Evolutionary conservation across 352 stramenopile genomes (phyloP).

Genomic region (Blastocystis sp.): DNA sequence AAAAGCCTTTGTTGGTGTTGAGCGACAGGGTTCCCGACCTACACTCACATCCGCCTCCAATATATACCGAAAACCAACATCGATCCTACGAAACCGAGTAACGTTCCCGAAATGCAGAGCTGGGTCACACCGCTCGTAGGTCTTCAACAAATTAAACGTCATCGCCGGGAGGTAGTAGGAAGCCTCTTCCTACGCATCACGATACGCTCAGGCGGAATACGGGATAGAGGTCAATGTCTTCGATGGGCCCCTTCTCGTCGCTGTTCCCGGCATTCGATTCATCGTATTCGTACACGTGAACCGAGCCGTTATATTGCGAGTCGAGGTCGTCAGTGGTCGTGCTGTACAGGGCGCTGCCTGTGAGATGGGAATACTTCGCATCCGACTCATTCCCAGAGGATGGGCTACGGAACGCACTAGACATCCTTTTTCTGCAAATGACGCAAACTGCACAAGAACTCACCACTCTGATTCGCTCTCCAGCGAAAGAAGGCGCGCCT

Average conservation of each 20-base stretch:
- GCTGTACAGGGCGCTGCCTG: background rate
- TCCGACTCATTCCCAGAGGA: background rate
- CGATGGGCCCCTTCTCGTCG: background rate
- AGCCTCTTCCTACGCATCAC: background rate
- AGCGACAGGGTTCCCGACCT: background rate
- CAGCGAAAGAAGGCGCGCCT: no score
- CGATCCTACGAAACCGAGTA: background rate
- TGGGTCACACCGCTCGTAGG: background rate
- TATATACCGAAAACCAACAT: background rate
- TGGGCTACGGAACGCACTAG: background rate
- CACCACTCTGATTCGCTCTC: no score
- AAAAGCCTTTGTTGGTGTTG: background rate
- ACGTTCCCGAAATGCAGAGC: background rate
- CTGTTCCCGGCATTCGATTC: background rate
- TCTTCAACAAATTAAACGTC: background rate
- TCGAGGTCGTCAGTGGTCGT: background rate
- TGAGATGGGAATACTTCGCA: background rate
- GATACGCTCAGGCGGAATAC: background rate
- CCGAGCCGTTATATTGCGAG: background rate
- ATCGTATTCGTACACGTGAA: background rate
- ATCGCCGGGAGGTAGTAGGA: background rate
- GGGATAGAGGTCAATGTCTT: background rate
- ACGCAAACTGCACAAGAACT: background rate
- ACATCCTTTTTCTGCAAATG: background rate
- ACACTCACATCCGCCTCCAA: background rate